A percentile compares a stretch with the other conserved stretches of the same genome.
Conservation (phyloP, 805 yeast species). For the Zygosaccharomyces kombuchaensis region DNA sequence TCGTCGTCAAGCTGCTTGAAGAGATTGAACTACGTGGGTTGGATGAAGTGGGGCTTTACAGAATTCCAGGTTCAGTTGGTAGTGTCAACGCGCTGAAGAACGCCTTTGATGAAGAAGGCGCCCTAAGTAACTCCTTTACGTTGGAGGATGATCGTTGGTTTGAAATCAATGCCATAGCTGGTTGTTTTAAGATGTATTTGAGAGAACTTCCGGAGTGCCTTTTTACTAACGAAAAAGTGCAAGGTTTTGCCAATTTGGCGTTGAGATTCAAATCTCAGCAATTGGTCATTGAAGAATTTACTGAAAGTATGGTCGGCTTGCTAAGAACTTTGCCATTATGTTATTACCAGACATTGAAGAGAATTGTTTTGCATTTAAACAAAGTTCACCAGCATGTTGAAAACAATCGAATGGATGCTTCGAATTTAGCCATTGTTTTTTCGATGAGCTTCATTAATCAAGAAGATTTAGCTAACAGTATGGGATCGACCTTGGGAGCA, state of each 20-base stretch:
- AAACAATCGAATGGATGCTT: constrained; percentile 79
- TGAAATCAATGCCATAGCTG: constrained; percentile 83
- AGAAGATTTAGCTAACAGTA: constrained; percentile 40
- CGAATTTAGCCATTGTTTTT: constrained; percentile 87
- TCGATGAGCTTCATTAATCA: constrained; percentile 55
- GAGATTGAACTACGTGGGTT: constrained; percentile 85
- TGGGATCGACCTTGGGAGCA: constrained; percentile 50
- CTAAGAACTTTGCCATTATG: constrained; percentile 51
- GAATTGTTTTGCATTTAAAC: constrained; percentile 65
- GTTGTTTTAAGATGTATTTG: constrained; percentile 76
- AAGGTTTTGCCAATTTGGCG: constrained; percentile 44
- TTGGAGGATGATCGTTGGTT: constrained; percentile 57
- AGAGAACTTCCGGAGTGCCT: constrained; percentile 86
- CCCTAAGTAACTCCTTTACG: constrained; percentile 40
- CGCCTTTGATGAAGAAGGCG: constrained; percentile 48
- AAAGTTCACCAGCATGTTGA: constrained; percentile 63
- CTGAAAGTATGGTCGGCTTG: constrained; percentile 25
- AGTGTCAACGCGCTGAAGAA: constrained; percentile 50
- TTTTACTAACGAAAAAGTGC: constrained; percentile 62
- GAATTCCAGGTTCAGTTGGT: constrained; percentile 63
- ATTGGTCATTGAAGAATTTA: constrained; percentile 26
- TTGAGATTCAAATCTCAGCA: constrained; percentile 20
- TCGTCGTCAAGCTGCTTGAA: constrained; percentile 59
- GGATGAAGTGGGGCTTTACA: constrained; percentile 85
- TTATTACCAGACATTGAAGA: constrained; percentile 64